phyloP scores from a whole-genome alignment of 1,139 yeast species.

The Candida sp. region DNA sequence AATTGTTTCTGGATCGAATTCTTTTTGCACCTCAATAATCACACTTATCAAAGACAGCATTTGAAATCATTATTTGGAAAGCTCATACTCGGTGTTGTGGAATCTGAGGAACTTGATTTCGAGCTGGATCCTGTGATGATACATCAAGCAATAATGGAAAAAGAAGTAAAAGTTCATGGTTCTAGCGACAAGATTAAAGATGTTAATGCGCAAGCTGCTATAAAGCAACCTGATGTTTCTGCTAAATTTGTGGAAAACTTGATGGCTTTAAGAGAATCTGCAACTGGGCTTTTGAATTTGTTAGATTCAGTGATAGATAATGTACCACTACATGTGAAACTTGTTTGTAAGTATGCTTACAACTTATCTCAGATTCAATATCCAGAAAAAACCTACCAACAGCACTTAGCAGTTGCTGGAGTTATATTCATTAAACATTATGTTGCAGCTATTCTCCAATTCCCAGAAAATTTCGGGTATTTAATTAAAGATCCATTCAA shows the following conservation, averaged over 20 bases:
- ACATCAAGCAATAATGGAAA: conserved; percentile 44
- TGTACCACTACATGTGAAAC: conserved; percentile 61
- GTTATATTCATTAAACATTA: conserved; percentile 63
- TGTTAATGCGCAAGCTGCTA: conserved; percentile 64
- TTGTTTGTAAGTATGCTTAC: conserved; percentile 35
- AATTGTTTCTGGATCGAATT: conserved; percentile 47
- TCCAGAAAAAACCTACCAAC: conserved; percentile 50
- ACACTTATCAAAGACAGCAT: conserved; percentile 56
- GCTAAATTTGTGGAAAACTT: conserved; percentile 68
- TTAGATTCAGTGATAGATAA: conserved; percentile 32
- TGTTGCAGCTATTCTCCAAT: conserved; percentile 59
- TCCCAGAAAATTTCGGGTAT: conserved; percentile 65
- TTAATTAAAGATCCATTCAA: conserved; percentile 21
- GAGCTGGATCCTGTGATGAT: conserved; percentile 82
- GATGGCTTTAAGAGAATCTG: conserved; percentile 68
- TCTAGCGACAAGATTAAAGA: conserved; percentile 23
- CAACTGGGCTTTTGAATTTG: conserved; percentile 54
- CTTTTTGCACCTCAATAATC: conserved; percentile 53
- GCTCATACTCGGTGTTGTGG: conserved; percentile 44
- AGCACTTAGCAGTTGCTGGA: conserved; percentile 66
- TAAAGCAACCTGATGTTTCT: conserved; percentile 73
- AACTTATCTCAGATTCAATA: conserved; percentile 35
- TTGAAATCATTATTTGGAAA: conserved; percentile 54
- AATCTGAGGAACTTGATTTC: conserved; percentile 57
- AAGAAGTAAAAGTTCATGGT: conserved; percentile 47